A percentile compares a stretch with the other conserved stretches of the same genome.
phyloP scores from a whole-genome alignment of 805 yeast species.

The Kurtzmaniella cleridarum region DNA sequence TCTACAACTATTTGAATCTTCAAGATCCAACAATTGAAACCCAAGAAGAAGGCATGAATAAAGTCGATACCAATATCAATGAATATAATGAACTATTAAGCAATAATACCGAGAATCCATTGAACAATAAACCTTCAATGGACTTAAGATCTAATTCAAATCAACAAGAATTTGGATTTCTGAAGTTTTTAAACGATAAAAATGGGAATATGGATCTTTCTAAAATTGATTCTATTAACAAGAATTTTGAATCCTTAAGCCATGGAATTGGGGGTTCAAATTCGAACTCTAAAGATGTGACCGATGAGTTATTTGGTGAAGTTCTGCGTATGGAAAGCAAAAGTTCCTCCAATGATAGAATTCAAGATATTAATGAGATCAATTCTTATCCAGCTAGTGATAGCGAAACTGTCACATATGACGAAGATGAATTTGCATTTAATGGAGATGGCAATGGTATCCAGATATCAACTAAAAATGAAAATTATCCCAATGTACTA shows the following conservation, averaged over 20 bases:
- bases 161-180: conserved; percentile 1
- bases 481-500: too few relatives aligned
- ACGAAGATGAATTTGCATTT: conserved; percentile 8
- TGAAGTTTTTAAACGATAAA: neutral
- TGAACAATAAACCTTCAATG: neutral
- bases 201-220: too few relatives aligned
- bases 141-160: neutral
- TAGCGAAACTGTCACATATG: conserved; percentile 23
- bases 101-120: neutral
- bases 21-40: conserved; percentile 14
- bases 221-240: neutral
- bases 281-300: too few relatives aligned
- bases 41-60: conserved; percentile 6
- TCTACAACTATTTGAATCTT: conserved; percentile 14
- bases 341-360: neutral
- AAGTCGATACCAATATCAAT: conserved; percentile 13
- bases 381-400: conserved; percentile 17
- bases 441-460: too few relatives aligned
- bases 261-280: too few relatives aligned
- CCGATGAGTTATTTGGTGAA: too few relatives aligned
- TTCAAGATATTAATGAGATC: neutral
- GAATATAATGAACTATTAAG: conserved; percentile 5
- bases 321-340: too few relatives aligned
- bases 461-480: too few relatives aligned
- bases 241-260: too few relatives aligned